Conservation (phyloP, 1,284 basidiomycete genomes). For the Fomitopsis schrenkii region DNA sequence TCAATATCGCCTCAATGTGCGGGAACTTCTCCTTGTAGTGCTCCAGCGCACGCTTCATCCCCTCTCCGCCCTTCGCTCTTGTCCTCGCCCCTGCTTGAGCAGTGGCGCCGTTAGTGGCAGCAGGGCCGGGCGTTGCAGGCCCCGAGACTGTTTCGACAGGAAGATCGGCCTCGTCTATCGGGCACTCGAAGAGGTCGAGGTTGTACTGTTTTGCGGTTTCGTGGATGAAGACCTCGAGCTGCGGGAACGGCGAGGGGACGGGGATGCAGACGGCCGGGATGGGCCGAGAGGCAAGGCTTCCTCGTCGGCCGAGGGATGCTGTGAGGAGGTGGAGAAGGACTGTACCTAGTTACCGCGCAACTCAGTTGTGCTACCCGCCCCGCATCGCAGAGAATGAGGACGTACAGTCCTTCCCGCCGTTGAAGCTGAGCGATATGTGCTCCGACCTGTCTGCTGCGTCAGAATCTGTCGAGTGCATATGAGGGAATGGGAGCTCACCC, state of each 20-base stretch:
- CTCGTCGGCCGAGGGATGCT: slow-evolving; percentile 56
- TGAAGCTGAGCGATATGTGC: slow-evolving; percentile 85
- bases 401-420: slow-evolving; percentile 97
- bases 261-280: slow-evolving; percentile 88
- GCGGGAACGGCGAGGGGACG: slow-evolving; percentile 82
- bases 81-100: slow-evolving; percentile 12
- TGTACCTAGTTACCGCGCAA: slow-evolving; percentile 57
- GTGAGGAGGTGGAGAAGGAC: slow-evolving; percentile 90
- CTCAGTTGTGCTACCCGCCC: neutral
- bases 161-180: slow-evolving; percentile 28
- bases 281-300: slow-evolving; percentile 34
- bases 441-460: slow-evolving; percentile 43
- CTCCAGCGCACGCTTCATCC: slow-evolving; percentile 81
- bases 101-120: slow-evolving; percentile 6
- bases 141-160: slow-evolving; percentile 43
- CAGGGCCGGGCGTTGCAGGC: slow-evolving; percentile 21
- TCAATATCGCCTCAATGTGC: slow-evolving; percentile 75
- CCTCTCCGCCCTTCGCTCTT: slow-evolving; percentile 57
- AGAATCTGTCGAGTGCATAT: neutral
- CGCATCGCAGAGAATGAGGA: slow-evolving; percentile 10
- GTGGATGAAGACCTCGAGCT: slow-evolving; percentile 83
- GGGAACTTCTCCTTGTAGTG: slow-evolving; percentile 68
- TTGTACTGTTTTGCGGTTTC: slow-evolving; percentile 65
- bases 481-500: neutral
- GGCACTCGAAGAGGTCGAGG: slow-evolving; percentile 72